A percentile compares a stretch with the other conserved stretches of the same genome.
Evolutionary conservation across 805 yeast genomes (phyloP).

Genomic region (Sugiyamaella lignohabitans): DNA sequence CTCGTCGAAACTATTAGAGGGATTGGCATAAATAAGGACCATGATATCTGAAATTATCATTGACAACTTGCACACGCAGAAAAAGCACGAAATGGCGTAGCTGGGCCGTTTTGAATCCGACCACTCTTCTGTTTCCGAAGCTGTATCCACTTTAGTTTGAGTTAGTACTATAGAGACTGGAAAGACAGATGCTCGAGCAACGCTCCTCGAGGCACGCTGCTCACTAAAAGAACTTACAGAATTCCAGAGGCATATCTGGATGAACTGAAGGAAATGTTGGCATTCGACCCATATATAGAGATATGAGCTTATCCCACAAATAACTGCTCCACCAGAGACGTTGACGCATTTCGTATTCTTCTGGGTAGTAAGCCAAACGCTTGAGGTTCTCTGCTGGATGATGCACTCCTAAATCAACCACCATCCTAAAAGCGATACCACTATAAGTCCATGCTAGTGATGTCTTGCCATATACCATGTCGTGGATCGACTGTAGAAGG

Average conservation of each 20-base stretch:
- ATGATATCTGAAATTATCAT: constrained; percentile 8
- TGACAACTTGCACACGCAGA: constrained; percentile 1
- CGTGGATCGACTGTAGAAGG: constrained; percentile 6
- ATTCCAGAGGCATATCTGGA: constrained; percentile 7
- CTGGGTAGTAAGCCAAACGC: not conserved
- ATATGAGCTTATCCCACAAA: constrained; percentile 7
- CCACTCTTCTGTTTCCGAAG: constrained; percentile 5
- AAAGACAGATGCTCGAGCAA: too few relatives aligned
- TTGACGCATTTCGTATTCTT: constrained; percentile 4
- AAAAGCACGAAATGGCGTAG: constrained; percentile 1
- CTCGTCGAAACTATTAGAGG: constrained; percentile 3
- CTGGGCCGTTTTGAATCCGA: constrained; percentile 1
- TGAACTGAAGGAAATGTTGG: constrained; percentile 4
- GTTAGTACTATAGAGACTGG: too few relatives aligned
- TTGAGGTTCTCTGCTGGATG: constrained; percentile 2
- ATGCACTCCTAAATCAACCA: constrained; percentile 11
- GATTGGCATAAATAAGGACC: constrained; percentile 7
- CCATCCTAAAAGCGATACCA: constrained; percentile 14
- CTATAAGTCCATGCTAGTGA: constrained; percentile 14
- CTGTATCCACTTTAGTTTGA: not conserved
- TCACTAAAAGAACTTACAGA: not conserved
- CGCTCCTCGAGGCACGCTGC: not conserved
- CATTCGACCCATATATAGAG: constrained; percentile 9
- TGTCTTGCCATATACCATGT: constrained; percentile 7
- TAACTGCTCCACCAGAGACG: constrained; percentile 9